Evolutionary conservation across 2,329 filamentous ascomycete genomes (phyloP), one percentile per base, ranked within the genome.

Genomic region (Akanthomyces uredinophilus): DNA sequence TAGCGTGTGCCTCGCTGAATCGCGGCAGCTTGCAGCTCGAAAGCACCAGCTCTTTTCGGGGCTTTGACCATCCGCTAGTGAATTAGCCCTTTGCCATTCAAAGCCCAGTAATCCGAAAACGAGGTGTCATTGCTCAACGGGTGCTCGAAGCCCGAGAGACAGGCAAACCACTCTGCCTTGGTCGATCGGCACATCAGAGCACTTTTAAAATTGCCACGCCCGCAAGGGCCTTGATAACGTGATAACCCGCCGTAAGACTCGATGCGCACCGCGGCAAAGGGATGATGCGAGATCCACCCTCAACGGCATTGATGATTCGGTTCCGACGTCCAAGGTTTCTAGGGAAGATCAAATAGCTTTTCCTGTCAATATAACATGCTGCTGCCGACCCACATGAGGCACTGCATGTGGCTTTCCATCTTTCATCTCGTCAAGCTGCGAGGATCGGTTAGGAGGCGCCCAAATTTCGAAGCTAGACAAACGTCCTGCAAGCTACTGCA

Each of bases 181-280:
- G 20, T 13, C 56, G 56, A 59, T 59, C 56, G 46, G 56, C 56
- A 59, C n/a, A 43, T 43, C 52, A 37, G 14, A 43, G 22, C 52
- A 54, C 52, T 22, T 59, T 51, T 58, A 51, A 59, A 59, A 59
- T 59, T 59, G 35, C 54, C 20, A n/a, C 14, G 20, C 43, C 54
- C 43, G 18, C 46, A 49, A 49, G 46, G 32, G 46, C 46, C 46
- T 37, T 22, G n/a, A 32, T 29, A 29, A 27, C 35, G 37, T 22
- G n/a, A 32, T 29, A 29, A 27, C 35, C 52, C 24, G 18, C 41
- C 27, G 27, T 10, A 18, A 22, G 41, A 13, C 18, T 39, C 20
- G 35, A 41, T 27, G 49, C n/a, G 29, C 32, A 35, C 37, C n/a
- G n/a, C 27, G 35, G 11, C 10, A 27, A 32, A 37, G 54, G 41